Conservation (phyloP, 2,329 filamentous ascomycete species). For the Claviceps sp. region DNA sequence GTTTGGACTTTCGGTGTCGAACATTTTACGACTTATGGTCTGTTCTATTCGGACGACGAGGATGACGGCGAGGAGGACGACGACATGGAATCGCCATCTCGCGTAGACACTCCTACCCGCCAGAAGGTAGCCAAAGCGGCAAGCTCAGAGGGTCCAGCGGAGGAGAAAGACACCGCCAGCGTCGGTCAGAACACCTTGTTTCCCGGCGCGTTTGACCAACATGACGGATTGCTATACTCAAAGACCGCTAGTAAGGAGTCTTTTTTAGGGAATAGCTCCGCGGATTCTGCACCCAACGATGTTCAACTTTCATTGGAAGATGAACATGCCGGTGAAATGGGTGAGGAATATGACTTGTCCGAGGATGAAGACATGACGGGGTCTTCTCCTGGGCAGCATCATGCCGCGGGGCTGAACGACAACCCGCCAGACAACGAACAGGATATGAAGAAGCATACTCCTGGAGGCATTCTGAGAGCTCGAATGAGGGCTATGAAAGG, state of each 20-base stretch:
- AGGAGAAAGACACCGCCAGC: slow-evolving; percentile 46
- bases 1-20: slow-evolving; percentile 89
- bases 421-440: slow-evolving; percentile 40
- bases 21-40: slow-evolving; percentile 90
- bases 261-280: slow-evolving; percentile 92
- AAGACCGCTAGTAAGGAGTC: slow-evolving; percentile 47
- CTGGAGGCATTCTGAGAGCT: slow-evolving; percentile 49
- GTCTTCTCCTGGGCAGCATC: slow-evolving; percentile 60
- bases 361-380: slow-evolving; percentile 64
- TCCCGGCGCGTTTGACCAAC: slow-evolving; percentile 70
- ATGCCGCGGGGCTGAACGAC: slow-evolving; percentile 59
- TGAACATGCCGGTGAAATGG: slow-evolving; percentile 41
- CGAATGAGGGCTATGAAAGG: slow-evolving; percentile 51
- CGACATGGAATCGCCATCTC: slow-evolving; percentile 15
- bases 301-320: slow-evolving; percentile 48
- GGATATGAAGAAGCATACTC: slow-evolving; percentile 32
- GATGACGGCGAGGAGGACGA: slow-evolving; percentile 46
- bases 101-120: neutral
- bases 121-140: slow-evolving; percentile 14
- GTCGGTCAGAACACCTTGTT: slow-evolving; percentile 40
- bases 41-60: slow-evolving; percentile 68
- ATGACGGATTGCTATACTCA: slow-evolving; percentile 40
- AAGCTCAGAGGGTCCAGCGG: slow-evolving; percentile 11
- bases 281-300: slow-evolving; percentile 58
- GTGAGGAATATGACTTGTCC: slow-evolving; percentile 64